Evolutionary conservation across 495 filamentous ascomycete species (phyloP).

Genomic region (Penicillium desertorum): DNA sequence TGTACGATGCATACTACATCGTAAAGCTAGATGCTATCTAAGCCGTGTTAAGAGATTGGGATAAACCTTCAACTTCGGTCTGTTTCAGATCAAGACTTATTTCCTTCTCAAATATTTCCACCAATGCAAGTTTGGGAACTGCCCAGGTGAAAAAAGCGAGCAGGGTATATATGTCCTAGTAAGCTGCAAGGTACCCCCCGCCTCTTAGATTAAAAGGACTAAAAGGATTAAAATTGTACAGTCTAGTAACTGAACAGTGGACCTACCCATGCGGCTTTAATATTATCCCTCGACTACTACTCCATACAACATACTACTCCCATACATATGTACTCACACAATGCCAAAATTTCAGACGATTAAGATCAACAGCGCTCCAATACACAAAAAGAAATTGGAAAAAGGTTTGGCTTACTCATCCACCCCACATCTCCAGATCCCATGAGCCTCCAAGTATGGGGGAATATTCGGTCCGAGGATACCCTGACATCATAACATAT

Average conservation of each 20-base stretch:
- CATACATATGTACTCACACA: no score
- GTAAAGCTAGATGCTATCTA: background rate
- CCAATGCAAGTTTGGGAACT: background rate
- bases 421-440: slow-evolving; percentile 3
- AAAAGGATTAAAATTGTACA: background rate
- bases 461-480: background rate
- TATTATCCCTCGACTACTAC: no score
- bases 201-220: no score
- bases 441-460: background rate
- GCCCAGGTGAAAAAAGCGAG: background rate
- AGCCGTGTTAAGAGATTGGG: background rate
- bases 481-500: slow-evolving; percentile 1
- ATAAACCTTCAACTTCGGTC: background rate
- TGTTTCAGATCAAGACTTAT: background rate
- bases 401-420: slow-evolving; percentile 1
- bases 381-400: no score
- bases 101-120: background rate
- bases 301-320: no score
- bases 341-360: background rate
- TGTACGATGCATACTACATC: background rate
- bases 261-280: background rate
- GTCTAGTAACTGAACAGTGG: background rate
- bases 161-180: background rate
- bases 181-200: slow-evolving; percentile 3
- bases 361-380: background rate